Evolutionary conservation across 441 rosid species (phyloP), one percentile per base, ranked within the genome.

Genomic region (Populus hybrid): DNA sequence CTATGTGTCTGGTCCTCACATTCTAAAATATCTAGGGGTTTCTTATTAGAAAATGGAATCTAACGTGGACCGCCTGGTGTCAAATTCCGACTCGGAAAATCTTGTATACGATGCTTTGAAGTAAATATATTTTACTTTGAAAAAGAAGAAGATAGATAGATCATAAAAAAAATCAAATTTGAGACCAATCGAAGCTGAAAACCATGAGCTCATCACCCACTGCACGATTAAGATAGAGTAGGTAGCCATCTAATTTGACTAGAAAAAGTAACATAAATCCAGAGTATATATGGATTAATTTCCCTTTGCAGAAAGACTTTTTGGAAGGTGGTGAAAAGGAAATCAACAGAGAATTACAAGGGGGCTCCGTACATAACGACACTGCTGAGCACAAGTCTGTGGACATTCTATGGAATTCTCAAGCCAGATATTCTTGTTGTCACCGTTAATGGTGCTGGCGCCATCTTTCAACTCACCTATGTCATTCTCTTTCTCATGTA

Each of bases 371-470:
- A 91, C 67, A 83, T 88, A 64, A 88, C 89, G 1, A 88, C 95
- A 6, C 83, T 91, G 21, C 16, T 89, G 75, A 85, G 89, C 84
- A 86, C 95, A 2, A 86, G 90, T 54, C 78, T 88, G 70, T 88
- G 95, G 95, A 85, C 85, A 72, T 88, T 91, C 83, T 89, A 91
- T 74, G 95, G 95, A 70, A 66, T 88, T 28, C 74, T 91, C 8
- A 88, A 87, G 70, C 91, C 95, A 0, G 86, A 81, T 0, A 91
- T 89, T 12, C 90, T 89, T 36, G 77, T 89, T 6, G 50, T 81
- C 12, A 91, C 95, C 0, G 89, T 88, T 8, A 91, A 89, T 46
- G 88, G 88, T 0, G 84, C 87, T 0, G 95, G 95, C 11, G 85
- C 84, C 28, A 10, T 81, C 70, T 61, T 88, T 65, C 93, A 91